Evolutionary conservation across 176 grass and related monocot species (phyloP), one percentile per base, ranked within the genome.

Genomic region (Olyra latifolia): DNA sequence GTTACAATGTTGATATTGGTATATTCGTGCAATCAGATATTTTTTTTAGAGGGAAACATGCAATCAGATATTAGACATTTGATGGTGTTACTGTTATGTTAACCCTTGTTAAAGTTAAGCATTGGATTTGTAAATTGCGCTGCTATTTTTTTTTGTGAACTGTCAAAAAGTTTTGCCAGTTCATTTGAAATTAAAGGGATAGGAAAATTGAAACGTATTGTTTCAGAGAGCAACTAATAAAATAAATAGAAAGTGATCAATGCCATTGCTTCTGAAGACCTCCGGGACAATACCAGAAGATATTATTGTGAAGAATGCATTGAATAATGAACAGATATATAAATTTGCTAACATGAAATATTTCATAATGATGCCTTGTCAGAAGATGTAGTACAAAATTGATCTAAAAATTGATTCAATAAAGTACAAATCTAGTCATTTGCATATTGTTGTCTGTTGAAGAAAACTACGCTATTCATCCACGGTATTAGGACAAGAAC

Each of bases 361-460:
- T 52, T 53, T 56, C 38, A 65, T 29, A 45, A 13, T 28, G 20
- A 40, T 40, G 49, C 15, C 54, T 40, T 42, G 9, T 12, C 48
- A 58, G 46, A 86, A 66, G 69, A 63, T 16, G 2, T 30, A 16
- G 2, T 40, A 10, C 42, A 66, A 46, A 54, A 19, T 42, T 44
- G 32, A 40, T 25, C 15, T 8, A 1, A 57, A 20, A 17, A 41
- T 29, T 12, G 38, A 66, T 66, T 5, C 39, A 64, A 53, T 54
- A 17, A 41, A 5, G 8, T 65, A n/a, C 68, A 53, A 38, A 56
- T 75, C 8, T 69, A 62, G 7, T 1, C 11, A 60, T 43, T 60
- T 81, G 16, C 15, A 64, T 48, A 75, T 75, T 45, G 0, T 68
- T 69, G 53, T 80, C 62, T 45, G 0, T 68, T 69, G 53, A 71